These are phyloP conservation scores for Salix koriyanagi DNA, from an alignment of 345 rosid species.

Conservation along the genomic window DNA sequence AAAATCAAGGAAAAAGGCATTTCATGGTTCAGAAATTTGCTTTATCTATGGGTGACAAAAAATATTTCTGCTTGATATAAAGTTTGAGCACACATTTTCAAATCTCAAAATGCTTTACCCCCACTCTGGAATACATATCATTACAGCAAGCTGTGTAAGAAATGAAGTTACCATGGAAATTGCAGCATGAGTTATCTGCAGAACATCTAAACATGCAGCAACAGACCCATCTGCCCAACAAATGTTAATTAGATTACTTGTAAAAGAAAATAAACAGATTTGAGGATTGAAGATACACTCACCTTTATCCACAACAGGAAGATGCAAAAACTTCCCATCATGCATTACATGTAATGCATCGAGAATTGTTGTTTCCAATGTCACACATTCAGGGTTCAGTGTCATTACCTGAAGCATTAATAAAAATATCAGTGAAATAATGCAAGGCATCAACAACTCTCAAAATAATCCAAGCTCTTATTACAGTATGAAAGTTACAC, in stretches of 20 bases:
- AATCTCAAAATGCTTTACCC: neutral
- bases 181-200: constrained; percentile 95
- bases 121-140: neutral
- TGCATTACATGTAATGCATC: constrained; percentile 96
- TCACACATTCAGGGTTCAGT: constrained; percentile 79
- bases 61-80: neutral
- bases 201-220: constrained; percentile 82
- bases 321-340: constrained; percentile 95
- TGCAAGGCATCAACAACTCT: neutral
- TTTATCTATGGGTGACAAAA: neutral
- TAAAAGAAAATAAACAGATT: neutral
- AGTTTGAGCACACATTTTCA: neutral
- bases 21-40: neutral
- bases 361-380: constrained; percentile 73
- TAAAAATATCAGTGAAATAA: neutral
- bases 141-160: neutral
- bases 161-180: constrained; percentile 72
- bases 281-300: neutral
- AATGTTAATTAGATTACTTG: neutral
- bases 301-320: constrained; percentile 87
- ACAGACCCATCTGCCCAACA: constrained; percentile 64
- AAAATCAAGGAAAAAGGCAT: neutral
- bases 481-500: neutral
- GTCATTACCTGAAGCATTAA: constrained; percentile 74
- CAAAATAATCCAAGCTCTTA: neutral